Evolutionary conservation across 2,329 filamentous ascomycete genomes (phyloP), one percentile per base, ranked within the genome.

Genomic region (Ophiostoma tasmaniense): DNA sequence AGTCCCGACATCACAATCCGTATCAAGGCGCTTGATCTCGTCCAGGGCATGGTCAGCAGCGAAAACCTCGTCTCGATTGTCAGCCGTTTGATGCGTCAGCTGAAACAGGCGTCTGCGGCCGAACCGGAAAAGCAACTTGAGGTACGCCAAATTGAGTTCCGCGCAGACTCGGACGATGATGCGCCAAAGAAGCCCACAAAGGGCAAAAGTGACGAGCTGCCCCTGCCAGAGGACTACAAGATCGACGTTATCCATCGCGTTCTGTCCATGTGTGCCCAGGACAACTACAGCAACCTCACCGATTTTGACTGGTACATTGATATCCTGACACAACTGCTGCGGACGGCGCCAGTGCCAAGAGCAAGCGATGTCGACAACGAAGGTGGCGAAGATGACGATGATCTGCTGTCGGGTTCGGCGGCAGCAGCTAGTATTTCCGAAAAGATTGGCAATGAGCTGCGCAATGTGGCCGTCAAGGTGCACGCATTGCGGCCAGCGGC

Each of bases 291-390:
- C 52, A 92, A 93, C 75, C 83, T 99, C 65, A 81, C 85, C 67
- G 94, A 99, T 76, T 99, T 99, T 77, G 94, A 97, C 73, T 99
- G 95, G 95, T 98, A 98, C 77, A 90, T 98, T 73, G 91, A 95
- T 73, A 87, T 97, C 35, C 81, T 99, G 37, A 90, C 92, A 5
- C 92, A 97, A 76, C 84, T 99, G 17, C 87, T 97, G 55, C 88
- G 89, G 76, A 84, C 91, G 79, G 82, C 89, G 25, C 90, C 81
- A 0, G 74, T 81, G n/a, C 79, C 83, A 64, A 79, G 80, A 52
- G 75, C 75, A 8, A 74, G 75, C 8, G 80, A 82, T 7, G 76
- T 78, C 11, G 73, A 75, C 79, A 82, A 66, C 79, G 80, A 65
- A 74, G 76, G 75, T 10, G 70, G 76, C 55, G 71, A 76, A 8